Conservation (phyloP, 2,329 filamentous ascomycete species). For the Penicillium sp. region DNA sequence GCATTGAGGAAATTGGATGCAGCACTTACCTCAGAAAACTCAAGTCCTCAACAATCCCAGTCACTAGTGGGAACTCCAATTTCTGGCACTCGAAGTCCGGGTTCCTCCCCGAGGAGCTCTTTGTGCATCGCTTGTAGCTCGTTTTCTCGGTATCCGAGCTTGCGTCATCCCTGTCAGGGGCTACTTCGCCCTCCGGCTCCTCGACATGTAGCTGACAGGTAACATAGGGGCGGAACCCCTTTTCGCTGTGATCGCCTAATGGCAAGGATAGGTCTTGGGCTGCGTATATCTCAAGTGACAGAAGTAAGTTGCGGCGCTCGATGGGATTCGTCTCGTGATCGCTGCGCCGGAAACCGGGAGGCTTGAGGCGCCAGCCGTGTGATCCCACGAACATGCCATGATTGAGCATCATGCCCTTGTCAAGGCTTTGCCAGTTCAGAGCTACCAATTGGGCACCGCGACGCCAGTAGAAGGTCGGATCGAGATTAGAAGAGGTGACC, state of each 20-base stretch:
- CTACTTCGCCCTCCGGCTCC: slow-evolving; percentile 54
- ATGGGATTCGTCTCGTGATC: slow-evolving; percentile 38
- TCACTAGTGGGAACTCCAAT: slow-evolving; percentile 59
- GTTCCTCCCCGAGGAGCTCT: slow-evolving; percentile 58
- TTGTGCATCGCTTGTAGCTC: slow-evolving; percentile 61
- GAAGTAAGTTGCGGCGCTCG: slow-evolving; percentile 58
- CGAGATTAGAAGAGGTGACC: slow-evolving; percentile 81
- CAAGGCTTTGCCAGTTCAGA: slow-evolving; percentile 89
- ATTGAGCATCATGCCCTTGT: slow-evolving; percentile 95
- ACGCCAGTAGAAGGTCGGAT: slow-evolving; percentile 82
- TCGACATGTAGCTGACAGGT: slow-evolving; percentile 82
- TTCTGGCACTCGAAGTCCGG: slow-evolving; percentile 64
- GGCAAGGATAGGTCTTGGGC: slow-evolving; percentile 75
- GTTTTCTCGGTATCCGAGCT: slow-evolving; percentile 43
- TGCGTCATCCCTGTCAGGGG: slow-evolving; percentile 48
- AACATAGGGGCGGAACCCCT: slow-evolving; percentile 71
- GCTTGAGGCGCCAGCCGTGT: slow-evolving; percentile 83
- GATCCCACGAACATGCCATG: slow-evolving; percentile 85
- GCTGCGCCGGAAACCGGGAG: slow-evolving; percentile 64
- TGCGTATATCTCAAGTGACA: slow-evolving; percentile 72
- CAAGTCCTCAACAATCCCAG: slow-evolving; percentile 66
- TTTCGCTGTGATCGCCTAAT: slow-evolving; percentile 52
- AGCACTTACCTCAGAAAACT: slow-evolving; percentile 71
- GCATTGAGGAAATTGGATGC: slow-evolving; percentile 13
- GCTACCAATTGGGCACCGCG: slow-evolving; percentile 89